Conservation (phyloP, 768 basidiomycete species). For the Termitomyces sp. region DNA sequence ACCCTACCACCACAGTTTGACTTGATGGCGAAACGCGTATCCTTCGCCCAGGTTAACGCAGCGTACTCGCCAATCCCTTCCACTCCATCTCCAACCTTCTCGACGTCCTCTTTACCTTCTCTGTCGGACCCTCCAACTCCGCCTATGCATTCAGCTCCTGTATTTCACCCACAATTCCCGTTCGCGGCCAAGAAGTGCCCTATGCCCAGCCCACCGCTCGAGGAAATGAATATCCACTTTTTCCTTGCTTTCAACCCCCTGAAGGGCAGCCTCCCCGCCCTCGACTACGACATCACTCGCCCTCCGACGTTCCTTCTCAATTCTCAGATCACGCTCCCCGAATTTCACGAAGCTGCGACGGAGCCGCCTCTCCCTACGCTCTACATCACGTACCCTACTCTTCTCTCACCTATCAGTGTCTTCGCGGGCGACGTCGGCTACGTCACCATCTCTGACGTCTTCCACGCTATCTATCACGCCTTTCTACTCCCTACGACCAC, state of each 20-base stretch:
- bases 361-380: conserved; percentile 37
- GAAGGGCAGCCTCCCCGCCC: conserved; percentile 25
- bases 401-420: conserved; percentile 35
- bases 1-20: conserved; percentile 14
- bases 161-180: conserved; percentile 29
- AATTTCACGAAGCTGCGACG: conserved; percentile 43
- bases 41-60: conserved; percentile 37
- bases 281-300: conserved; percentile 37
- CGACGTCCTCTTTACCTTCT: conserved; percentile 35
- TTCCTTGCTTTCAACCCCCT: conserved; percentile 39
- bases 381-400: conserved; percentile 31
- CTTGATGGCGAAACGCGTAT: conserved; percentile 39
- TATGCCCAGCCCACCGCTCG: conserved; percentile 22
- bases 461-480: conserved; percentile 42
- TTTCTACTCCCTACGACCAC: conserved; percentile 46
- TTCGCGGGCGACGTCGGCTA: conserved; percentile 28
- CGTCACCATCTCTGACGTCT: conserved; percentile 49
- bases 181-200: conserved; percentile 20
- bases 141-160: conserved; percentile 26
- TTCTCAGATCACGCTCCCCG: conserved; percentile 23
- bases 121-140: conserved; percentile 36
- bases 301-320: conserved; percentile 29
- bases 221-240: conserved; percentile 40
- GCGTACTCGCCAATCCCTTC: conserved; percentile 33
- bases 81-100: conserved; percentile 38